Conservation (phyloP, 1,139 yeast genomes). For the Sugiyamaella neomexicana region DNA sequence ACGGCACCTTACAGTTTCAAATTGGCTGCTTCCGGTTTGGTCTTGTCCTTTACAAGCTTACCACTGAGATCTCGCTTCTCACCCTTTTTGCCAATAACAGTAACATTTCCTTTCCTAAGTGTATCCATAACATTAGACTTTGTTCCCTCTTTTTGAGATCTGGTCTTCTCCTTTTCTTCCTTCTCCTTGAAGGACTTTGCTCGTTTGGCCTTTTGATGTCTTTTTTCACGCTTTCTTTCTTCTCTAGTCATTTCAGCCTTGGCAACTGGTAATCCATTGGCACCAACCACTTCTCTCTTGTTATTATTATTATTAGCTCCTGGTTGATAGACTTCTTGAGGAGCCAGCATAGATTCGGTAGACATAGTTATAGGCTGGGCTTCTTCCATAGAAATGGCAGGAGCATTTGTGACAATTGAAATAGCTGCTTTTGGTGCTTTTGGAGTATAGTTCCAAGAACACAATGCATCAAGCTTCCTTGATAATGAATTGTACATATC, state of each 20-base stretch:
- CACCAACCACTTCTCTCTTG: slow-evolving; percentile 64
- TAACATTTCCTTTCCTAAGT: slow-evolving; percentile 70
- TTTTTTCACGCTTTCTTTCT: slow-evolving; percentile 82
- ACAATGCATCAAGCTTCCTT: slow-evolving; percentile 78
- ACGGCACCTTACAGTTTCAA: slow-evolving; percentile 31
- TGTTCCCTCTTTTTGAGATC: slow-evolving; percentile 52
- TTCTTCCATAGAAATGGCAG: slow-evolving; percentile 90
- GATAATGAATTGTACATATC: slow-evolving; percentile 62
- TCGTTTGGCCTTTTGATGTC: slow-evolving; percentile 82
- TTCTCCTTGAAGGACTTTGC: slow-evolving; percentile 53
- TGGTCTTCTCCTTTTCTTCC: slow-evolving; percentile 38
- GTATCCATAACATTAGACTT: slow-evolving; percentile 70
- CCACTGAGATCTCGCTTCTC: slow-evolving; percentile 74
- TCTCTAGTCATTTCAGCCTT: slow-evolving; percentile 82
- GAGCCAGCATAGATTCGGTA: slow-evolving; percentile 78
- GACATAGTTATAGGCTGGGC: slow-evolving; percentile 90
- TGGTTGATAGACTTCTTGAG: slow-evolving; percentile 86
- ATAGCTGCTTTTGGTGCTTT: slow-evolving; percentile 74
- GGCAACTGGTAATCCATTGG: slow-evolving; percentile 79
- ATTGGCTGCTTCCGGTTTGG: slow-evolving; percentile 29
- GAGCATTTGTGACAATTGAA: slow-evolving; percentile 60
- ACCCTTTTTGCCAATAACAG: slow-evolving; percentile 77
- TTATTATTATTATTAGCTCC: slow-evolving; percentile 40
- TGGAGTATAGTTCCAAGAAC: slow-evolving; percentile 93
- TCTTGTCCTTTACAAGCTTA: slow-evolving; percentile 51